Evolutionary conservation across 495 filamentous ascomycete species (phyloP), one percentile per base, ranked within the genome.

Genomic region (Penicillium chermesinum): DNA sequence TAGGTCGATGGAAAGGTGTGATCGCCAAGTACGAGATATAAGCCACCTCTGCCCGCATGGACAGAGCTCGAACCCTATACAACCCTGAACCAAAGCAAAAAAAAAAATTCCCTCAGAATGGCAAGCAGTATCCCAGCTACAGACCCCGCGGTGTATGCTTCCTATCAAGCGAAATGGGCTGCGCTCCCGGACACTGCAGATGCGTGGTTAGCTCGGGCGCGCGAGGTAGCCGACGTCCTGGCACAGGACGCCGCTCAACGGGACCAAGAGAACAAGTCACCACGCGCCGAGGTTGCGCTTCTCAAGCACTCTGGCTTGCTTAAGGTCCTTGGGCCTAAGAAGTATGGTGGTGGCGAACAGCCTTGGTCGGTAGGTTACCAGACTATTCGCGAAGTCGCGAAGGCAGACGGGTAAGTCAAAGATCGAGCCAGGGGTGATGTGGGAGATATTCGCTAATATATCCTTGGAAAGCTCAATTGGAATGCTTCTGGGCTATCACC

Each of bases 401-500:
- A 78, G 46, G 74, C 59, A 1, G 80, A 84, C 63, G 79, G 79
- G 63, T 72, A 53, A 38, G 58, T 33, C 14, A 18, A 16, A n/a
- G n/a, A n/a, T n/a, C n/a, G n/a, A n/a, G n/a, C 7, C 27, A 16
- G n/a, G 21, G n/a, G 3, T 2, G 2, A 36, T 2, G 20, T n/a
- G 15, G 19, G 9, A 21, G 19, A 1, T 12, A 1, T 33, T 19
- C 16, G n/a, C 13, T 43, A 20, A 44, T 19, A 38, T 2, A 7
- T 32, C 17, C 3, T 16, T 14, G 10, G 14, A 47, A 25, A 67
- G 58, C 16, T 82, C 71, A 10, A 68, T 80, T 34, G 79, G 78
- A 5, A 80, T 79, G 76, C 66, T 82, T 8, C 64, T 83, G 1
- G 79, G 79, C 16, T 83, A 83, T 50, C 79, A 84, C 52, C 67